These are phyloP conservation scores for Calonectria montana DNA, from an alignment of 2,329 filamentous ascomycete genomes.

Conservation along the genomic window DNA sequence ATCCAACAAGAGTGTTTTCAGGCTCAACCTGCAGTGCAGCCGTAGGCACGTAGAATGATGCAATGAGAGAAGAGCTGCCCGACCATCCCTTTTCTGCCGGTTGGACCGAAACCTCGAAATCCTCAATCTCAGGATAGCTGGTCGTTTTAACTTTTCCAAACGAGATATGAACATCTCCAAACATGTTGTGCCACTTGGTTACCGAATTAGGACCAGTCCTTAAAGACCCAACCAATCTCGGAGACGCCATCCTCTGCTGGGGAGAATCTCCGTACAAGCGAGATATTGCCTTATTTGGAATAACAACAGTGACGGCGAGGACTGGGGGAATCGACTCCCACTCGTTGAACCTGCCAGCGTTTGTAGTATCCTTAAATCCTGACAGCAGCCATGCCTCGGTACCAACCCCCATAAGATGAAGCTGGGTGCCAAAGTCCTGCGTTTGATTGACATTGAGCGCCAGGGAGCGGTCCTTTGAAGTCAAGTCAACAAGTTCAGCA, in stretches of 20 bases:
- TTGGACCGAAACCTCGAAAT: constrained; percentile 47
- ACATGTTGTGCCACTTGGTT: constrained; percentile 49
- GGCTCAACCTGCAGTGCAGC: constrained; percentile 48
- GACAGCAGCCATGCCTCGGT: constrained; percentile 46
- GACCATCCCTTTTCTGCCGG: constrained; percentile 51
- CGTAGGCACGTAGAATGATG: constrained; percentile 55
- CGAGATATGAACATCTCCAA: constrained; percentile 53
- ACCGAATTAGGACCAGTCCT: constrained; percentile 36
- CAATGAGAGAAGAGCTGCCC: constrained; percentile 52
- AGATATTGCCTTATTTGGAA: constrained; percentile 46
- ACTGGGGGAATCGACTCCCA: constrained; percentile 52
- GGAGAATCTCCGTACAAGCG: constrained; percentile 40
- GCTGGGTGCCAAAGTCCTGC: constrained; percentile 50
- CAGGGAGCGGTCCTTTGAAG: constrained; percentile 45
- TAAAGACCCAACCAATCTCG: constrained; percentile 46
- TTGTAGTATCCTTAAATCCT: constrained; percentile 32
- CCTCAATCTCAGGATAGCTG: constrained; percentile 42
- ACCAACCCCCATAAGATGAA: constrained; percentile 50
- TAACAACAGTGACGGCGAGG: constrained; percentile 51
- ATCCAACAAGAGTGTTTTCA: constrained; percentile 43
- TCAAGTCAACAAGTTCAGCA: constrained; percentile 42
- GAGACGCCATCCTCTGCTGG: constrained; percentile 34
- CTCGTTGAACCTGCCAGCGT: constrained; percentile 44
- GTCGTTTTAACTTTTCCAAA: constrained; percentile 51
- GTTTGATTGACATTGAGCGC: constrained; percentile 46